These are phyloP conservation scores for Entrophospora sp. DNA, from an alignment of 192 early-diverging fungal species.

Conservation along the genomic window DNA sequence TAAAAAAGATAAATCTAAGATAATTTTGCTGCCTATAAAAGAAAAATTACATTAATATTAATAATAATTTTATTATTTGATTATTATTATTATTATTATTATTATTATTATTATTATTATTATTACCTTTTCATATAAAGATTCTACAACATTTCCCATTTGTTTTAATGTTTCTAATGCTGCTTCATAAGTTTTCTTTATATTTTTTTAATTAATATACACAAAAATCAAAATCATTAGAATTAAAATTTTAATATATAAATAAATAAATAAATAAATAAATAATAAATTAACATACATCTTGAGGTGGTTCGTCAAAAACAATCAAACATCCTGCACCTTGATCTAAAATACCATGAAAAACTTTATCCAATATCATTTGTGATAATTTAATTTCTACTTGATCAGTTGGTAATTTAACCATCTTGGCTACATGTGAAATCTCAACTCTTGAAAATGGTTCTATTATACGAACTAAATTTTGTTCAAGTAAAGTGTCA, in stretches of 20 bases:
- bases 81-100: no score
- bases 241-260: not conserved
- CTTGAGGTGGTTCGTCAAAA: conserved; percentile 81
- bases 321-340: conserved; percentile 91
- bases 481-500: conserved; percentile 94
- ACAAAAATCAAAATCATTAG: not conserved
- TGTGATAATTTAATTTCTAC: conserved; percentile 97
- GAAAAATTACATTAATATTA: no score
- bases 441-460: conserved; percentile 98
- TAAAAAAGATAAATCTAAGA: no score
- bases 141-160: conserved; percentile 91
- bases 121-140: conserved; percentile 83
- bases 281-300: conserved; percentile 44
- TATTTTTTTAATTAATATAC: not conserved
- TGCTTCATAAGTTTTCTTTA: conserved; percentile 80
- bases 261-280: not conserved
- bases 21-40: not conserved
- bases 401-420: conserved; percentile 84
- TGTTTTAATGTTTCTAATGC: conserved; percentile 94
- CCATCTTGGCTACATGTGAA: conserved; percentile 84
- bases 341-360: conserved; percentile 95
- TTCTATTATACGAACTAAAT: conserved; percentile 94
- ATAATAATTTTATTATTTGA: not conserved
- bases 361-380: conserved; percentile 98
- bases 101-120: no score